Conservation (phyloP, 2,329 filamentous ascomycete species). For the Polytolypa hystricis region DNA sequence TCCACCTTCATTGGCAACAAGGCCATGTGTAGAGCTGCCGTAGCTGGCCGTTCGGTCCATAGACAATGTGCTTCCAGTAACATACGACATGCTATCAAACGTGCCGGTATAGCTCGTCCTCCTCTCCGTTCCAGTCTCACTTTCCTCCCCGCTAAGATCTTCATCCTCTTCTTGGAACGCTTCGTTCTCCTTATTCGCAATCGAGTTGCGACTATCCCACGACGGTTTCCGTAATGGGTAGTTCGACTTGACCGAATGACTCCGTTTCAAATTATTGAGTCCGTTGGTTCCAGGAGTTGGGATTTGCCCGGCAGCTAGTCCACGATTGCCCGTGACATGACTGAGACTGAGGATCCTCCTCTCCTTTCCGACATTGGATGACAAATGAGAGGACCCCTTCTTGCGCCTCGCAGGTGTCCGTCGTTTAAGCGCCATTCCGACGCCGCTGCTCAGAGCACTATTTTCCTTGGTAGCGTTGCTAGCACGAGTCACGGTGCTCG, state of each 20-base stretch:
- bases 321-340: slow-evolving; percentile 68
- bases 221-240: slow-evolving; percentile 54
- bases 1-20: slow-evolving; percentile 19
- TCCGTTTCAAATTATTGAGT: slow-evolving; percentile 56
- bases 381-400: slow-evolving; percentile 33
- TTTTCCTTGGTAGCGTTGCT: slow-evolving; percentile 25
- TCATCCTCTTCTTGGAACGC: slow-evolving; percentile 54
- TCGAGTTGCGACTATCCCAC: slow-evolving; percentile 47
- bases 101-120: slow-evolving; percentile 33
- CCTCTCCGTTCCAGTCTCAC: slow-evolving; percentile 40
- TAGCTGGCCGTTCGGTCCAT: slow-evolving; percentile 30
- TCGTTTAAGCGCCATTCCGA: slow-evolving; percentile 41
- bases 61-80: slow-evolving; percentile 30
- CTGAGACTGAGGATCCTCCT: slow-evolving; percentile 82
- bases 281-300: slow-evolving; percentile 24
- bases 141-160: slow-evolving; percentile 31
- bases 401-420: slow-evolving; percentile 36
- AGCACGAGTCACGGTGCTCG: slow-evolving; percentile 28
- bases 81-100: slow-evolving; percentile 32
- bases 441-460: slow-evolving; percentile 25
- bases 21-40: slow-evolving; percentile 28
- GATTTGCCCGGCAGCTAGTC: slow-evolving; percentile 22
- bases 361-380: slow-evolving; percentile 41
- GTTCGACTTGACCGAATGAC: slow-evolving; percentile 63
- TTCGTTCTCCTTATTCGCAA: slow-evolving; percentile 51